Base-by-base conservation (phyloP, 140 eudicot genomes). In the Stevia rebaudiana region DNA sequence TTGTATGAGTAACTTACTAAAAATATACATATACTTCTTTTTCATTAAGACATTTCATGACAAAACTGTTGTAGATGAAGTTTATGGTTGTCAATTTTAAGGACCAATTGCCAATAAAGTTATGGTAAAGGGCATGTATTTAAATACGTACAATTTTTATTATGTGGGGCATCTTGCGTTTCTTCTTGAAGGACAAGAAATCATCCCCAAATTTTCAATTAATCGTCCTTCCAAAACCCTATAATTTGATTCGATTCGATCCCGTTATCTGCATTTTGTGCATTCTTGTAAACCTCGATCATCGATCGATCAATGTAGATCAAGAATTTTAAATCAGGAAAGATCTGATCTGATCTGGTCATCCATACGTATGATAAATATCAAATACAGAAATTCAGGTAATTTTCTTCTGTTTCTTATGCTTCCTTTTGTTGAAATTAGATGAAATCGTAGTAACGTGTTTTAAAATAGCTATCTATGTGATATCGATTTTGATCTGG, bases 181-280 rank as follows among this genome's bases (percentile, higher is more conserved):
- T 66, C 61, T 61, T 62, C 77, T 64, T 64, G 71, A 72, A 72
- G 72, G 53, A 65, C 78, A 65, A 73, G 53, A 65, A 73, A 64
- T 65, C 51, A 28, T 12, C 33, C 78, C 67, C 51, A 60, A 33
- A 5, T 9, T 35, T 33, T 28, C 76, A 23, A 23, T 60, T 28
- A 15, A 43, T 54, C 51, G 18, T 72, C 51, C 59, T 64, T 64
- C 78, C 72, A 73, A 73, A 73, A 73, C 78, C 78, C 67, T 73
- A 21, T 50, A 16, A 49, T 61, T 49, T 35, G 5, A 62, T 63
- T 11, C 33, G n/a, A 31, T 56, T 33, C 24, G n/a, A 56, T 31
- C 43, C 15, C 2, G 0, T 33, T n/a, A 56, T 56, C 43, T 33
- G 63, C 42, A 63, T 15, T 51, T 46, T 63, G 1, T 18, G 36